These are phyloP conservation scores for Oryza meyeriana DNA, from an alignment of 176 grass and related monocot species.

Conservation along the genomic window DNA sequence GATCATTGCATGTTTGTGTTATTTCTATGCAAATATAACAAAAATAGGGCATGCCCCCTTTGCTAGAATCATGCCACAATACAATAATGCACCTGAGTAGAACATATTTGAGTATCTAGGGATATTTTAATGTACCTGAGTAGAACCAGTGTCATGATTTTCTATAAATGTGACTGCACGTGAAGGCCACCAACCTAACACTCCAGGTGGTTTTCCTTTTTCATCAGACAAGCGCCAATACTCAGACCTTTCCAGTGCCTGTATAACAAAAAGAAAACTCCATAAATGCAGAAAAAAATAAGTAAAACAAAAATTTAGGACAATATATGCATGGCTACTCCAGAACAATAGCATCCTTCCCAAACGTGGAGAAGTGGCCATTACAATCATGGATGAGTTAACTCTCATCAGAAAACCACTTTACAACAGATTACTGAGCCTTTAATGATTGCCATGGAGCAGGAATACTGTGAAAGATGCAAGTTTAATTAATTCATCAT, in stretches of 20 bases:
- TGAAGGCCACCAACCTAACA: conserved; percentile 98
- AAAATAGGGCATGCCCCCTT: conserved; percentile 1
- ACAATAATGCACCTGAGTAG: background rate
- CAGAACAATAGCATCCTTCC: conserved; percentile 18
- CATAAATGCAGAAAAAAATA: conserved; percentile 26
- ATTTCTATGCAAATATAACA: conserved; percentile 8
- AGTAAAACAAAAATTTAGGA: background rate
- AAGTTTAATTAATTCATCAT: conserved; percentile 4
- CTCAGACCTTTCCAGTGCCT: conserved; percentile 90
- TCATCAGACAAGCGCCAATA: conserved; percentile 94
- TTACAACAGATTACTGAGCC: conserved; percentile 16
- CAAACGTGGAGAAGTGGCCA: background rate
- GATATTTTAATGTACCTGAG: conserved; percentile 62
- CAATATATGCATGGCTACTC: background rate
- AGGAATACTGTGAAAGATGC: conserved; percentile 19
- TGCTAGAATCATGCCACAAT: background rate
- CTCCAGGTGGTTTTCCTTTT: conserved; percentile 81
- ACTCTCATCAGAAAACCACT: conserved; percentile 21
- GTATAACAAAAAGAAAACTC: conserved; percentile 35
- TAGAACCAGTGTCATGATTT: conserved; percentile 98
- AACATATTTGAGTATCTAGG: background rate
- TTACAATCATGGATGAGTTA: conserved; percentile 9
- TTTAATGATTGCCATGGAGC: background rate
- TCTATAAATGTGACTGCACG: conserved; percentile 96
- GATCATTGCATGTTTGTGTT: background rate